phyloP scores from a whole-genome alignment of 768 basidiomycete species.

The Collybiopsis luxurians region DNA sequence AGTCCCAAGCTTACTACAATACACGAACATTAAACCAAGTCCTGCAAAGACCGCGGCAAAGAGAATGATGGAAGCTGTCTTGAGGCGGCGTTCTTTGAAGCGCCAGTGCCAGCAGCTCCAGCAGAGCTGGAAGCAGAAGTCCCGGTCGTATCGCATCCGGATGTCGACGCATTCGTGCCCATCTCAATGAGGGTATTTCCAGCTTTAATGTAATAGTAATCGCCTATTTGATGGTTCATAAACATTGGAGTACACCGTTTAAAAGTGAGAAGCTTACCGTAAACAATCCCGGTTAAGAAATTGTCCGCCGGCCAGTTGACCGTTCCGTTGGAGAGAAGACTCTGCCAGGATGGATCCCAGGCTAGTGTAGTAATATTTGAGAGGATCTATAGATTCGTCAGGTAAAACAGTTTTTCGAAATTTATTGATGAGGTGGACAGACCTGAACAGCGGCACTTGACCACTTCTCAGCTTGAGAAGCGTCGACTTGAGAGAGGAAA shows the following conservation, averaged over 20 bases:
- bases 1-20: too few species aligned
- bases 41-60: too few species aligned
- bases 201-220: constrained; percentile 43
- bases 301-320: constrained; percentile 57
- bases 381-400: constrained; percentile 22
- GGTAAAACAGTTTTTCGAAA: neutral
- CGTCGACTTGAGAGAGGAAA: constrained; percentile 47
- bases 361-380: constrained; percentile 44
- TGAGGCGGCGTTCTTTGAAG: too few species aligned
- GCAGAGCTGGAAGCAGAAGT: neutral
- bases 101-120: neutral
- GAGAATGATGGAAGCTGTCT: too few species aligned
- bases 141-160: neutral
- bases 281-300: constrained; percentile 59
- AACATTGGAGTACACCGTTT: neutral
- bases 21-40: too few species aligned
- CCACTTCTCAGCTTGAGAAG: constrained; percentile 36
- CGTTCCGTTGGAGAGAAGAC: constrained; percentile 63
- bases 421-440: constrained; percentile 7
- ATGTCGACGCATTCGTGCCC: constrained; percentile 16
- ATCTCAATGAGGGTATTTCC: constrained; percentile 35
- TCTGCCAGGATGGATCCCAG: constrained; percentile 62
- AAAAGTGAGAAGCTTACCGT: constrained; percentile 31
- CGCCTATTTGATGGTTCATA: constrained; percentile 25
- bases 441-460: constrained; percentile 48